Percentiles rank a stretch among this genome's conserved stretches.
These are phyloP conservation scores for Neocatenulostroma microsporum DNA, from an alignment of 2,329 filamentous ascomycete genomes.

Conservation along the genomic window DNA sequence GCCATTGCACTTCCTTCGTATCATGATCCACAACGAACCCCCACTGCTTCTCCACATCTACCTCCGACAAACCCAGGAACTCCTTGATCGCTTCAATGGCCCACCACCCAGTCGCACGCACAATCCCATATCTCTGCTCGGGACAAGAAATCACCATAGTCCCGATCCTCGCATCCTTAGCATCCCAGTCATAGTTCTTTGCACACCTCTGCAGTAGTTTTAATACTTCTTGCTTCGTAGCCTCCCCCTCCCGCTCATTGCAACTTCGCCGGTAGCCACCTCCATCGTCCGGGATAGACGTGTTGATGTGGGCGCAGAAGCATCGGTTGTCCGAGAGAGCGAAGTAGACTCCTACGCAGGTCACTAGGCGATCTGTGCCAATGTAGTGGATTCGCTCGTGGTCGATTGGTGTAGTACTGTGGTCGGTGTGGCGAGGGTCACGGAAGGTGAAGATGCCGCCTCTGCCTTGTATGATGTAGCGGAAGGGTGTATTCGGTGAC, in stretches of 20 bases:
- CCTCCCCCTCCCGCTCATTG: not conserved
- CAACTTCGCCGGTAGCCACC: not conserved
- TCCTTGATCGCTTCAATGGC: not conserved
- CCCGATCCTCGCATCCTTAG: not conserved
- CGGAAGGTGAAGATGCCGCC: too few relatives aligned
- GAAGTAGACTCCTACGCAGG: constrained; percentile 10
- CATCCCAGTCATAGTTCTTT: not conserved
- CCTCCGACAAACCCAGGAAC: too few relatives aligned
- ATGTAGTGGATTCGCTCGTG: not conserved
- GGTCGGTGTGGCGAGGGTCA: too few relatives aligned
- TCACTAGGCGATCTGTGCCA: constrained; percentile 2
- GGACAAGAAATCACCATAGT: not conserved
- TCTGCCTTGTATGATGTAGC: too few relatives aligned
- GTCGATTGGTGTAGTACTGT: too few relatives aligned
- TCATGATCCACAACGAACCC: too few relatives aligned
- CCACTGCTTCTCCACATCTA: too few relatives aligned
- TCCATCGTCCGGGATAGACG: not conserved
- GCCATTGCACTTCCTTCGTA: too few relatives aligned
- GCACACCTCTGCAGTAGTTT: not conserved
- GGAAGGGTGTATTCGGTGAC: too few relatives aligned
- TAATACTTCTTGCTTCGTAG: not conserved
- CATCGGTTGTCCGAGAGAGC: constrained; percentile 4
- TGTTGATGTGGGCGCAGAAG: constrained; percentile 7
- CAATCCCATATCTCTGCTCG: not conserved
- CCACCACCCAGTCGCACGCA: not conserved